These are phyloP conservation scores for Oryza australiensis DNA, from an alignment of 176 grass and related monocot genomes.

Conservation along the genomic window DNA sequence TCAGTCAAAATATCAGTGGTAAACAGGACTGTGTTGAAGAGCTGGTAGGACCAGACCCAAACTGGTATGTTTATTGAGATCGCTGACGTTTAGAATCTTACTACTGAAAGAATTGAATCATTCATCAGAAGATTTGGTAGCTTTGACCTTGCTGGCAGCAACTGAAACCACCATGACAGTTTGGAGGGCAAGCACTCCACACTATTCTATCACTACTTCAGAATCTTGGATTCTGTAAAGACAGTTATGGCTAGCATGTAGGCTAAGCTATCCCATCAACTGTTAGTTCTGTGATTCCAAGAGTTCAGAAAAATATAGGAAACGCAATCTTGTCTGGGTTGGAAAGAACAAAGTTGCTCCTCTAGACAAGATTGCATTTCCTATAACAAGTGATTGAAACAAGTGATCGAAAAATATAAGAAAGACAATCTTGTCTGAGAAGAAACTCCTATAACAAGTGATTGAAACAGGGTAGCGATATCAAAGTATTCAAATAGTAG, in stretches of 20 bases:
- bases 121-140: slow-evolving; percentile 14
- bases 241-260: slow-evolving; percentile 43
- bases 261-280: not conserved
- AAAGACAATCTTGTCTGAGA: too few species aligned
- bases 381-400: not conserved
- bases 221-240: slow-evolving; percentile 59
- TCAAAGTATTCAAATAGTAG: not conserved
- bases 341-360: too few species aligned
- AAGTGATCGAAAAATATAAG: too few species aligned
- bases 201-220: slow-evolving; percentile 70
- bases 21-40: slow-evolving; percentile 56
- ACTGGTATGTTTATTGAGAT: slow-evolving; percentile 66
- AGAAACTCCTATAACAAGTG: not conserved
- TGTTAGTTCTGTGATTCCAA: too few species aligned
- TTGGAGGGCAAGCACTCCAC: slow-evolving; percentile 62
- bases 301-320: too few species aligned
- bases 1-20: slow-evolving; percentile 52
- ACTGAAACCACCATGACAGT: slow-evolving; percentile 36
- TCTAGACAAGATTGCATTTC: too few species aligned
- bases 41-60: slow-evolving; percentile 79
- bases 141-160: slow-evolving; percentile 60
- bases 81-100: slow-evolving; percentile 48
- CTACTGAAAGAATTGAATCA: slow-evolving; percentile 18
- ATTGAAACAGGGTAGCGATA: not conserved
- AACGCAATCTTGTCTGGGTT: too few species aligned